Conservation (phyloP, 371 early-diverging fungal species). For the Basidiobolus meristosporus region DNA sequence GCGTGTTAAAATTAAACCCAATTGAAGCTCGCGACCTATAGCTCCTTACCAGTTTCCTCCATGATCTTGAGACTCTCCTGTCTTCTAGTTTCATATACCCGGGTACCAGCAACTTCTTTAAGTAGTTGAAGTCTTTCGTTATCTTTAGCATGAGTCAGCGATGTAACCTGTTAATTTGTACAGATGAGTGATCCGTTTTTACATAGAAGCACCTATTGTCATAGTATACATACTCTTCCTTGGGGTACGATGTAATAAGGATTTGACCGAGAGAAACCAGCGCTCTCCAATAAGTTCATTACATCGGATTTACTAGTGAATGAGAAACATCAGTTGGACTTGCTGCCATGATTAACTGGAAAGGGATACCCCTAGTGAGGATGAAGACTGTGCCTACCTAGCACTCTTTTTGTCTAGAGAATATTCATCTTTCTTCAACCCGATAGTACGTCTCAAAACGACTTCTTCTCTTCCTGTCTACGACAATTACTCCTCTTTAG, state of each 20-base stretch:
- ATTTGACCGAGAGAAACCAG: slow-evolving; percentile 95
- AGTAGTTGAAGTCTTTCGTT: slow-evolving; percentile 76
- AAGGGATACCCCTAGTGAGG: neutral
- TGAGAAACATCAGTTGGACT: no score
- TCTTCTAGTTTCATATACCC: slow-evolving; percentile 92
- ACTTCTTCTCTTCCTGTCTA: slow-evolving; percentile 81
- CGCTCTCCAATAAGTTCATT: slow-evolving; percentile 84
- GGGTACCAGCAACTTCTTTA: slow-evolving; percentile 96
- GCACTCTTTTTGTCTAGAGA: slow-evolving; percentile 81
- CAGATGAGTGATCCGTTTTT: neutral
- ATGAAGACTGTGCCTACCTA: slow-evolving; percentile 22
- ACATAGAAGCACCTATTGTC: neutral
- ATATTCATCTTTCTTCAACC: slow-evolving; percentile 94
- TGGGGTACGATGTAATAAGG: slow-evolving; percentile 99
- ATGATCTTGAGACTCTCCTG: slow-evolving; percentile 78
- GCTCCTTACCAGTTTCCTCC: slow-evolving; percentile 63
- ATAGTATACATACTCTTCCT: slow-evolving; percentile 56
- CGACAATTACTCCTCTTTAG: neutral
- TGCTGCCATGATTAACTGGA: no score
- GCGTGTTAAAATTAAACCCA: neutral
- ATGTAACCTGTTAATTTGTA: slow-evolving; percentile 34
- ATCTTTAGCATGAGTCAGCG: slow-evolving; percentile 88
- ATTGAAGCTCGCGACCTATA: neutral
- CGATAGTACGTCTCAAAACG: slow-evolving; percentile 81
- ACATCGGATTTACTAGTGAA: slow-evolving; percentile 70